Conservation (phyloP, 306 rosid species). For the Trifolium dubium region DNA sequence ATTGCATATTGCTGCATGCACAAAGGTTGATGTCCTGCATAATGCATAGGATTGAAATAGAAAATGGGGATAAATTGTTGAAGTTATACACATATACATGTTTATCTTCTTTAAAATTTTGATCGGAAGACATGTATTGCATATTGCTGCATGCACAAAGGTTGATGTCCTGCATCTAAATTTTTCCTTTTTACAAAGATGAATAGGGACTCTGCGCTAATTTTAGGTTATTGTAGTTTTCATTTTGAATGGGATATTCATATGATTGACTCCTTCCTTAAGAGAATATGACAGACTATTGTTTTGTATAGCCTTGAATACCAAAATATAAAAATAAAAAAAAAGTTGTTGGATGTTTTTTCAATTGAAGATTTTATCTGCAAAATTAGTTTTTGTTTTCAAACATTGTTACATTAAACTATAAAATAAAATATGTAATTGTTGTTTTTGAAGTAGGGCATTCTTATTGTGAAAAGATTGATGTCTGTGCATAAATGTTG, state of each 20-base stretch:
- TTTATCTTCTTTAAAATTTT: no score
- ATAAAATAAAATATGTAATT: neutral
- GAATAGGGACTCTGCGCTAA: no score
- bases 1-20: neutral
- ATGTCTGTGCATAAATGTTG: neutral
- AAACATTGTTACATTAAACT: neutral
- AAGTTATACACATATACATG: no score
- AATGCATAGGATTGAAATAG: no score
- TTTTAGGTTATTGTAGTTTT: constrained; percentile 8
- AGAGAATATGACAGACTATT: neutral
- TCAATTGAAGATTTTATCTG: constrained; percentile 5
- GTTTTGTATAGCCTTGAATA: neutral
- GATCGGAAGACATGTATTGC: no score
- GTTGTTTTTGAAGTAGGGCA: neutral
- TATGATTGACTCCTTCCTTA: neutral
- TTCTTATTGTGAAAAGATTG: neutral
- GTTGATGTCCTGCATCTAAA: no score
- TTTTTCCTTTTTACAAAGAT: no score
- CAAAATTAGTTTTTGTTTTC: neutral
- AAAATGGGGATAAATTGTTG: no score
- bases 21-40: neutral
- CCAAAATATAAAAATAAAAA: neutral
- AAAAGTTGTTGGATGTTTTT: neutral
- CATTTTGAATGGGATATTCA: neutral
- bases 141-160: no score